A percentile compares a stretch with the other conserved stretches of the same genome.
These are phyloP conservation scores for Ulvella scutata DNA, from an alignment of 139 green algal genomes.

Conservation along the genomic window DNA sequence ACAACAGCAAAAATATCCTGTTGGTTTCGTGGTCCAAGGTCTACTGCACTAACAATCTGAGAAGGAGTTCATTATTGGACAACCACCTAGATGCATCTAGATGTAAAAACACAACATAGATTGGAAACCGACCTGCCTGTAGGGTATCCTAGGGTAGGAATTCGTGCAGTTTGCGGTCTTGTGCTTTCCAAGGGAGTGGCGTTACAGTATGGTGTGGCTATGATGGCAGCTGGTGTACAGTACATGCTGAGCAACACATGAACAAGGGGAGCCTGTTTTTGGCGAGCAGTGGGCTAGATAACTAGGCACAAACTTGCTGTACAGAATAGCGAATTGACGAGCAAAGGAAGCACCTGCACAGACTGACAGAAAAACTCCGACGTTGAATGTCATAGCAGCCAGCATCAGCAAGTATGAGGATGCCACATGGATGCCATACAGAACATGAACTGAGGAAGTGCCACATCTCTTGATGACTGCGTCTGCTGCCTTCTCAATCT, in stretches of 20 bases:
- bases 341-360: constrained; percentile 12
- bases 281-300: neutral
- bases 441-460: neutral
- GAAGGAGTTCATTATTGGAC: neutral
- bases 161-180: too few relatives aligned
- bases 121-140: too few relatives aligned
- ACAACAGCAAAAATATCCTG: neutral
- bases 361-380: constrained; percentile 25
- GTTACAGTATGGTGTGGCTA: too few relatives aligned
- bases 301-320: neutral
- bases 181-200: too few relatives aligned
- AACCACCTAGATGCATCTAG: neutral
- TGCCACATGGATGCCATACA: constrained; percentile 16
- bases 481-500: too few relatives aligned
- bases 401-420: constrained; percentile 34
- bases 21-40: neutral
- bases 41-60: neutral
- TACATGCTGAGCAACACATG: neutral
- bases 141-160: too few relatives aligned
- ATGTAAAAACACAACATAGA: neutral
- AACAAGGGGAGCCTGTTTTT: neutral
- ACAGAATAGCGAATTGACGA: neutral
- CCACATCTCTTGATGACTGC: too few relatives aligned
- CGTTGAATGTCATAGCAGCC: constrained; percentile 37
- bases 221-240: neutral